phyloP scores from a whole-genome alignment of 345 rosid genomes.

The Syzygium jambos region DNA sequence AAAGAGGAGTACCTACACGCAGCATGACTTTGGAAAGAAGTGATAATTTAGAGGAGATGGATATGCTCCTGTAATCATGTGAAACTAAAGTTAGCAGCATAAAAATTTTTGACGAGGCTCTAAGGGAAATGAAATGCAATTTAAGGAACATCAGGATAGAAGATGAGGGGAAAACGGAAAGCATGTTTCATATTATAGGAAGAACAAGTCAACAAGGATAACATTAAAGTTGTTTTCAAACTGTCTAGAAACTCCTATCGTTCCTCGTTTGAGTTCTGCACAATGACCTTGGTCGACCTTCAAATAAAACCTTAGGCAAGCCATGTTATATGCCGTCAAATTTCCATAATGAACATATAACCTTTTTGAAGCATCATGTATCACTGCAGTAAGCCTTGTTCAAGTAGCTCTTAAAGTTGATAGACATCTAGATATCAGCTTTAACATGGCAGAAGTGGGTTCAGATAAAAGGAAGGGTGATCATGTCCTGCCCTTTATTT shows the following conservation, averaged over 20 bases:
- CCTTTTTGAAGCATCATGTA: background rate
- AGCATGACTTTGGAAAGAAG: slow-evolving; percentile 97
- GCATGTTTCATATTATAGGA: background rate
- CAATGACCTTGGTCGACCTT: background rate
- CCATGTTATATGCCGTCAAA: background rate
- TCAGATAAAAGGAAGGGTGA: background rate
- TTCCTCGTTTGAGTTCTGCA: background rate
- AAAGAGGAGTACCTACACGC: slow-evolving; percentile 86
- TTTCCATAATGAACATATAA: background rate
- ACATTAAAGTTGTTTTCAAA: background rate
- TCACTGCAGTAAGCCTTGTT: background rate
- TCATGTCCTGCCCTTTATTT: background rate
- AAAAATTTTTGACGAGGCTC: background rate
- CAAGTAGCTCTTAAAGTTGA: background rate
- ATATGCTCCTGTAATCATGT: slow-evolving; percentile 62
- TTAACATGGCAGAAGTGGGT: background rate
- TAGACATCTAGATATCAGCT: background rate
- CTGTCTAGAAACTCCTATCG: background rate
- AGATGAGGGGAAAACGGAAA: background rate
- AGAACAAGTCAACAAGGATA: background rate
- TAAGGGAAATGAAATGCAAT: background rate
- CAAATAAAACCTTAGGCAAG: background rate
- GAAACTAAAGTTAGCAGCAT: background rate
- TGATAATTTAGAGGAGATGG: slow-evolving; percentile 96
- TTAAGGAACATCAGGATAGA: background rate